These are phyloP conservation scores for Raffaelea deltoideospora DNA, from an alignment of 2,329 filamentous ascomycete species.

Conservation along the genomic window DNA sequence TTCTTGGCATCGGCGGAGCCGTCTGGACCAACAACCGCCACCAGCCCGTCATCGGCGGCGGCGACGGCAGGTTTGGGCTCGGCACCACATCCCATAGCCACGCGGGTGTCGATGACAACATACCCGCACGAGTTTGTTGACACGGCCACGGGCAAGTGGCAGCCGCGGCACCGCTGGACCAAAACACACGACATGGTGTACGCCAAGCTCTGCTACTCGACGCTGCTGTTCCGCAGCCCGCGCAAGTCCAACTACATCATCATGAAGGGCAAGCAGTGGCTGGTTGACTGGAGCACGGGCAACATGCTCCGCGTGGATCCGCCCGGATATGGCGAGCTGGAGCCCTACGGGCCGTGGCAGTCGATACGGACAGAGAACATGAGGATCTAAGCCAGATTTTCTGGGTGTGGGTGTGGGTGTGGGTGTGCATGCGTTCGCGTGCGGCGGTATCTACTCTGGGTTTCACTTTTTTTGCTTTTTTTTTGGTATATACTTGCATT, in stretches of 20 bases:
- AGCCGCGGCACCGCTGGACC: constrained; percentile 38
- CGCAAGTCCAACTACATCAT: constrained; percentile 44
- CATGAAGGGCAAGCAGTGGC: constrained; percentile 40
- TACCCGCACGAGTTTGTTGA: constrained; percentile 30
- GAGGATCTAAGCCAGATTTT: constrained; percentile 22
- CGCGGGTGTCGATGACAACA: constrained; percentile 28
- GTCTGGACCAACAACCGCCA: neutral
- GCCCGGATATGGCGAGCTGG: constrained; percentile 36
- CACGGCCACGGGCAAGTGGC: constrained; percentile 38
- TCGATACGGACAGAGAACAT: constrained; percentile 33
- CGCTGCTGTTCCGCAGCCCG: constrained; percentile 39
- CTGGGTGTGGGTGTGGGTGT: neutral
- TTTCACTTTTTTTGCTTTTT: neutral
- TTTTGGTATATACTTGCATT: no score
- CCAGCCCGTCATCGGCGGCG: constrained; percentile 9
- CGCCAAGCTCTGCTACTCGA: constrained; percentile 44
- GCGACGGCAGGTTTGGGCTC: neutral
- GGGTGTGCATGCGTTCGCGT: no score
- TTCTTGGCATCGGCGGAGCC: neutral
- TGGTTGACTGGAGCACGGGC: constrained; percentile 43
- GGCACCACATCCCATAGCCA: constrained; percentile 2
- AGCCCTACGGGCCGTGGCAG: constrained; percentile 34
- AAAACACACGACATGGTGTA: constrained; percentile 42
- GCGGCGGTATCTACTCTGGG: neutral
- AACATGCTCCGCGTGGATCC: constrained; percentile 37